These are phyloP conservation scores for Sodiomyces alkalinus DNA, from an alignment of 2,329 filamentous ascomycete genomes.

Conservation along the genomic window DNA sequence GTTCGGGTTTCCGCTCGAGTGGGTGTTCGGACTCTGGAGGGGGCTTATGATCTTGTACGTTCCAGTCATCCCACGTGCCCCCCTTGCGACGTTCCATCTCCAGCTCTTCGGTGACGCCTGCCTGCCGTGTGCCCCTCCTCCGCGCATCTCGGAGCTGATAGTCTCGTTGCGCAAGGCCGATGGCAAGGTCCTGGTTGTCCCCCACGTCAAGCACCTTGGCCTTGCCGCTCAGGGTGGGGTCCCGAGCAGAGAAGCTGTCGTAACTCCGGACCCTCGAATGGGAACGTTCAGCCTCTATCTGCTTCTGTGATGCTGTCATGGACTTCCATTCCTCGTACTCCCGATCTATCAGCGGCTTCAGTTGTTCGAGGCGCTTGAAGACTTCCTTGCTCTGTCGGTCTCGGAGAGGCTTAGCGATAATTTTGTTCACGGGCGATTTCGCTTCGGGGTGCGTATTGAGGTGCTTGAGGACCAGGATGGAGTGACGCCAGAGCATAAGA, in stretches of 20 bases:
- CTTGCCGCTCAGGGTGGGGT: slow-evolving; percentile 44
- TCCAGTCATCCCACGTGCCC: slow-evolving; percentile 28
- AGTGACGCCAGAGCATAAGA: slow-evolving; percentile 80
- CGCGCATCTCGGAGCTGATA: slow-evolving; percentile 50
- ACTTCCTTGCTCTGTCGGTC: slow-evolving; percentile 36
- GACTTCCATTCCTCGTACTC: slow-evolving; percentile 55
- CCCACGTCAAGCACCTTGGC: slow-evolving; percentile 51
- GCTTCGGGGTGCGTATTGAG: slow-evolving; percentile 64
- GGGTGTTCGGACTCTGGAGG: slow-evolving; percentile 2
- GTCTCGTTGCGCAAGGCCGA: slow-evolving; percentile 61
- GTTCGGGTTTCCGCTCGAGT: slow-evolving; percentile 1
- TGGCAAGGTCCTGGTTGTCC: slow-evolving; percentile 60
- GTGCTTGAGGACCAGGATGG: slow-evolving; percentile 64
- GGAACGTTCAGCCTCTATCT: slow-evolving; percentile 8
- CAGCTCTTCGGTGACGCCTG: slow-evolving; percentile 40
- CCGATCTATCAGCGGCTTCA: slow-evolving; percentile 65
- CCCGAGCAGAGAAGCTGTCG: slow-evolving; percentile 33
- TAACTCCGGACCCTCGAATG: slow-evolving; percentile 18
- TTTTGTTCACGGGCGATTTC: slow-evolving; percentile 48
- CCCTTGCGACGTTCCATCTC: slow-evolving; percentile 36
- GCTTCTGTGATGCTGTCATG: slow-evolving; percentile 26
- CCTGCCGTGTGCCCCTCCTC: slow-evolving; percentile 39
- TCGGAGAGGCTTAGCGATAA: slow-evolving; percentile 38
- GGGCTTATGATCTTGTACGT: slow-evolving; percentile 11
- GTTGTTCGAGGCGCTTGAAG: slow-evolving; percentile 54